phyloP scores from a whole-genome alignment of 495 filamentous ascomycete genomes.

The Penicillium taxi region DNA sequence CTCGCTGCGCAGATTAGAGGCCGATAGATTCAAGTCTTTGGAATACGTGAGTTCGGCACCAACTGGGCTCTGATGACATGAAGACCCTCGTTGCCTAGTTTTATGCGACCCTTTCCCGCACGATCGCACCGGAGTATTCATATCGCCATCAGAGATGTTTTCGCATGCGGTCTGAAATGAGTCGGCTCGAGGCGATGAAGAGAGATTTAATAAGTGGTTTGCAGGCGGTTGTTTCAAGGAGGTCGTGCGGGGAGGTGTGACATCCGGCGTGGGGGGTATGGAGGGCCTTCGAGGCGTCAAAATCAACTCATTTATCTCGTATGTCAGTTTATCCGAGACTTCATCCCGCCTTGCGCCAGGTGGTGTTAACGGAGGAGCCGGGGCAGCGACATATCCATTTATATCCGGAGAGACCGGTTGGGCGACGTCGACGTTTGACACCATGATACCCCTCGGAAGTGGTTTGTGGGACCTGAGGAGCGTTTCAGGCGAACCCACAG shows the following conservation, averaged over 20 bases:
- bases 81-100: constrained; percentile 20
- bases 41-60: constrained; percentile 5
- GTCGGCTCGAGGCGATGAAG: constrained; percentile 50
- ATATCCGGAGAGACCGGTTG: constrained; percentile 22
- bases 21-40: constrained; percentile 9
- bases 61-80: constrained; percentile 8
- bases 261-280: constrained; percentile 66
- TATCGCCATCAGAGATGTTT: constrained; percentile 56
- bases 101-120: constrained; percentile 20
- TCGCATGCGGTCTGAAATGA: constrained; percentile 70
- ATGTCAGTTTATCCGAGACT: constrained; percentile 11
- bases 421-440: constrained; percentile 17
- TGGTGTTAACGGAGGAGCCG: constrained; percentile 35
- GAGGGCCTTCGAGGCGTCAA: constrained; percentile 54
- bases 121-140: constrained; percentile 42
- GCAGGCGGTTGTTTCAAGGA: constrained; percentile 38
- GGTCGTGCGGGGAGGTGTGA: constrained; percentile 55
- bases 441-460: constrained; percentile 30
- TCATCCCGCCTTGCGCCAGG: constrained; percentile 25
- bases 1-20: constrained; percentile 13
- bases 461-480: constrained; percentile 41
- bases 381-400: constrained; percentile 19
- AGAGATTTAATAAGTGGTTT: constrained; percentile 23
- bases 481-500: constrained; percentile 27
- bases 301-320: constrained; percentile 23